A percentile compares a stretch with the other conserved stretches of the same genome.
Evolutionary conservation across 1,284 basidiomycete species (phyloP).

Genomic region (Amylostereum areolatum): DNA sequence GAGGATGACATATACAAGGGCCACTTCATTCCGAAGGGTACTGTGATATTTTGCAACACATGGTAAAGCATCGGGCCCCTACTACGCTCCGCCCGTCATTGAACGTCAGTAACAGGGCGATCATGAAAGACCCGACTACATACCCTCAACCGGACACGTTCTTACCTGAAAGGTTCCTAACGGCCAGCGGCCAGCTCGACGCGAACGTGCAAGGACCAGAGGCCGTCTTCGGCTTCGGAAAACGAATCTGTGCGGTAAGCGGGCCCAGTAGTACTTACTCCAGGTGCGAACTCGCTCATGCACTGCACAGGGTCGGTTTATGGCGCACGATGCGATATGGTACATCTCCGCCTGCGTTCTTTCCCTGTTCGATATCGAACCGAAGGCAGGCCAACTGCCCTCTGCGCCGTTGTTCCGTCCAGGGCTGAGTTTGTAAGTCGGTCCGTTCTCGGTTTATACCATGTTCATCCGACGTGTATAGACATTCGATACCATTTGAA

Average conservation of each 20-base stretch:
- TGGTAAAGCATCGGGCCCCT: slow-evolving; percentile 7
- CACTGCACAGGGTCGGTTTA: slow-evolving; percentile 20
- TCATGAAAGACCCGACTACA: neutral
- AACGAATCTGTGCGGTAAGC: neutral
- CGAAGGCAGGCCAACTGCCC: too few relatives aligned
- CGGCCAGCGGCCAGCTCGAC: neutral
- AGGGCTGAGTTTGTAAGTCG: too few relatives aligned
- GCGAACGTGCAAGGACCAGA: neutral
- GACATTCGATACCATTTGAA: too few relatives aligned
- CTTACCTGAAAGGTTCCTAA: neutral
- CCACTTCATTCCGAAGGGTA: neutral
- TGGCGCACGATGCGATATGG: slow-evolving; percentile 24
- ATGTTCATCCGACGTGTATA: too few relatives aligned
- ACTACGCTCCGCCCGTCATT: neutral
- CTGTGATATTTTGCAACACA: slow-evolving; percentile 3
- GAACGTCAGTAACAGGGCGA: slow-evolving; percentile 1
- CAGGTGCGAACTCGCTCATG: too few relatives aligned
- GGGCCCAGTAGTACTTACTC: too few relatives aligned
- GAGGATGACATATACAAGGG: neutral
- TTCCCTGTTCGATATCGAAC: slow-evolving; percentile 22
- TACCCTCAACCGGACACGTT: neutral
- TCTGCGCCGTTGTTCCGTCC: too few relatives aligned
- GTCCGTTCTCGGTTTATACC: too few relatives aligned
- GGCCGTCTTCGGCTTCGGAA: neutral
- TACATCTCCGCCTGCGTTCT: slow-evolving; percentile 21